These are phyloP conservation scores for Colletotrichum simmondsii DNA, from an alignment of 2,329 filamentous ascomycete genomes.

Conservation along the genomic window DNA sequence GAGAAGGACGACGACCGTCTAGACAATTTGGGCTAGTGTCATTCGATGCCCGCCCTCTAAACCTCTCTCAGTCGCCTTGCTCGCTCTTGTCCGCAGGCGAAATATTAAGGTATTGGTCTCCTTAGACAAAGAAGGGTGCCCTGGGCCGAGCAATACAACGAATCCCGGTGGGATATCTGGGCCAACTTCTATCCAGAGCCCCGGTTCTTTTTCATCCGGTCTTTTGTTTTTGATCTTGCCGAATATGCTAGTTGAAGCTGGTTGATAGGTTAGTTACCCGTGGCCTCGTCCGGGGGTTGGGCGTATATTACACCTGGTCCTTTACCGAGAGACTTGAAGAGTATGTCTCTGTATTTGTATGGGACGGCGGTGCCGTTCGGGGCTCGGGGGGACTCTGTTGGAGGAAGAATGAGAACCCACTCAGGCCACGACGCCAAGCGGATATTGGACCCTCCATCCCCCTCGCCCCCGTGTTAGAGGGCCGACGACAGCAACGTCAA, in stretches of 20 bases:
- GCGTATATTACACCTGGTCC: not conserved
- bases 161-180: not conserved
- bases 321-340: not conserved
- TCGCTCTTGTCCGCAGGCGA: constrained; percentile 9
- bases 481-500: not conserved
- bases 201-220: not conserved
- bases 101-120: constrained; percentile 6
- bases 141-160: not conserved
- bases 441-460: not conserved
- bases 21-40: not conserved
- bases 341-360: not conserved
- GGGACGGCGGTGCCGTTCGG: constrained; percentile 6
- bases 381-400: not conserved
- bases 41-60: not conserved
- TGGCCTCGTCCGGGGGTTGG: not conserved
- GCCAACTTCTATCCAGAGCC: not conserved
- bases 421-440: constrained; percentile 13
- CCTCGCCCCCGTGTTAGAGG: not conserved
- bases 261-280: not conserved
- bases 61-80: not conserved
- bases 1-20: not conserved
- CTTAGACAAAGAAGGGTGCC: not conserved
- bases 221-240: not conserved
- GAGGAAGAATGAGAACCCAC: not conserved
- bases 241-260: not conserved